Evolutionary conservation across 2,329 filamentous ascomycete species (phyloP), one percentile per base, ranked within the genome.

Genomic region (Arthrobotrys sinensis): DNA sequence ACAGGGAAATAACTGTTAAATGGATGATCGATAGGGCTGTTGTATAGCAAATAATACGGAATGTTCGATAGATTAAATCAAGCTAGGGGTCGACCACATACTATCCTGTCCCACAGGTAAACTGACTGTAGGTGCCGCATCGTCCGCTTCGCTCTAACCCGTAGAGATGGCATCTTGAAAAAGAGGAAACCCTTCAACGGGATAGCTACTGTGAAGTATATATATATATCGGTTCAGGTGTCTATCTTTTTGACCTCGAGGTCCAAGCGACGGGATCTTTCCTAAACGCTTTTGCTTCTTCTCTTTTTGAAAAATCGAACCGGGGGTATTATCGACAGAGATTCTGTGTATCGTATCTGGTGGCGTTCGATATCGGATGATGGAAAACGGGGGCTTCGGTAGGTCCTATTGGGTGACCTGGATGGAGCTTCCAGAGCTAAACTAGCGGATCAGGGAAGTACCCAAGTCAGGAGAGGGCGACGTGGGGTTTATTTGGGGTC

Each of bases 61-160:
- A 24, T 24, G n/a, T 16, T 4, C 16, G 38, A 28, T 24, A 19
- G 36, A 46, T 14, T 24, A 24, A 48, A 8, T 24, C 5, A 48
- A 48, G 7, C 12, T 21, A 21, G 32, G 36, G 36, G 6, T 5
- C 16, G 28, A 34, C 21, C 40, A 78, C 75, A 10, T 72, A 78
- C 75, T 55, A 78, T 78, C 75, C 75, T 78, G 75, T 78, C 75
- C 75, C 67, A 78, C 67, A 78, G 75, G 75, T 78, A 78, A 46
- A 71, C 62, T n/a, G 67, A 46, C 67, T 78, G 75, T 63, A 78
- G 63, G 75, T 78, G 75, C 75, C 75, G 67, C 75, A 78, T 78
- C 67, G 53, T 78, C 45, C 75, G 48, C 67, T 63, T 78, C 36
- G 67, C 75, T 68, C 62, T 67, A n/a, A 78, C 45, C 52, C 40